A percentile compares a stretch with the other conserved stretches of the same genome.
phyloP scores from a whole-genome alignment of 345 rosid genomes.

The Dipteronia dyeriana region DNA sequence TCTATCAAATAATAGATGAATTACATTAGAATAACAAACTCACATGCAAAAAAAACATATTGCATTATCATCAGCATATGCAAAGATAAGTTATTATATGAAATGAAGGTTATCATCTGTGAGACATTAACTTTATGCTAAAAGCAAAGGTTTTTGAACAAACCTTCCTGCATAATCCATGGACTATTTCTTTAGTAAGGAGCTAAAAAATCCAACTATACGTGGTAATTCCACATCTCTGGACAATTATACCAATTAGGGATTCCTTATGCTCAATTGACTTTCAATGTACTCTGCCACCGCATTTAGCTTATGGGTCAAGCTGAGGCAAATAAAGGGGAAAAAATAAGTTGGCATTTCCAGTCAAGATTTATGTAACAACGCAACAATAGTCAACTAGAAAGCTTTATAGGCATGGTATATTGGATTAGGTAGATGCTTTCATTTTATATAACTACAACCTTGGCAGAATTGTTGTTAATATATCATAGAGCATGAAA shows the following conservation, averaged over 20 bases:
- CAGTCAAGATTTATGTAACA: background rate
- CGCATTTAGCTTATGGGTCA: slow-evolving; percentile 41
- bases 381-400: background rate
- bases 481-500: no score
- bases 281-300: slow-evolving; percentile 47
- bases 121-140: no score
- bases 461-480: no score
- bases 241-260: slow-evolving; percentile 57
- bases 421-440: background rate
- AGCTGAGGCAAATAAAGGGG: slow-evolving; percentile 37
- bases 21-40: slow-evolving; percentile 3
- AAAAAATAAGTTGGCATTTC: slow-evolving; percentile 18
- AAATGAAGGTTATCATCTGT: no score
- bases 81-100: background rate
- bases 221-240: slow-evolving; percentile 59
- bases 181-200: slow-evolving; percentile 68
- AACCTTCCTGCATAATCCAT: slow-evolving; percentile 80
- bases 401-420: background rate
- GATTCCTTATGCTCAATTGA: slow-evolving; percentile 41
- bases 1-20: slow-evolving; percentile 14
- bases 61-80: background rate
- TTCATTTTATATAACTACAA: no score
- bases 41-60: background rate
- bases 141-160: slow-evolving; percentile 26
- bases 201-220: slow-evolving; percentile 52